Evolutionary conservation across 2,329 filamentous ascomycete species (phyloP).

Genomic region (Paracorniculantispora psalliotae): DNA sequence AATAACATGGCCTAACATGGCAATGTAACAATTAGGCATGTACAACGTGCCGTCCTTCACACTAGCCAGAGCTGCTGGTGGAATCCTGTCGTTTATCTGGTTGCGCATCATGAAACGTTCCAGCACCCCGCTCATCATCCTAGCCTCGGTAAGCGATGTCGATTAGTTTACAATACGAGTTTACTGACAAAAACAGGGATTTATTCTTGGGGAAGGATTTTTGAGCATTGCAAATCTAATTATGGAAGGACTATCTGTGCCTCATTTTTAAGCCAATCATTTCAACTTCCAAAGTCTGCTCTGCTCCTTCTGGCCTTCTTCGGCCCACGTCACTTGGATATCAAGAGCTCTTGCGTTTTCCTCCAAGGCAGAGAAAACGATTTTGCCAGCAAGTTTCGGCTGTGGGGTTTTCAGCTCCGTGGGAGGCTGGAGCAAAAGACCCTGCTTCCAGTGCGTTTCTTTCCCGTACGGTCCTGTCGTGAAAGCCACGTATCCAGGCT

Average conservation of each 20-base stretch:
- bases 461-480: conserved; percentile 75
- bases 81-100: conserved; percentile 74
- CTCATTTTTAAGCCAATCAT: conserved; percentile 32
- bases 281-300: conserved; percentile 49
- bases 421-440: conserved; percentile 64
- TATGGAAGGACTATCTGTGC: conserved; percentile 70
- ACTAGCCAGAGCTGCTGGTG: conserved; percentile 78
- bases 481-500: conserved; percentile 67
- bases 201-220: conserved; percentile 89
- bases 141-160: conserved; percentile 58
- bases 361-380: conserved; percentile 65
- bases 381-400: conserved; percentile 57
- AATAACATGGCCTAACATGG: background rate
- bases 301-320: conserved; percentile 35
- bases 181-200: conserved; percentile 46
- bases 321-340: conserved; percentile 59
- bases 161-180: background rate
- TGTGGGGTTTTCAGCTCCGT: conserved; percentile 45
- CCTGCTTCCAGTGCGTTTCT: conserved; percentile 89
- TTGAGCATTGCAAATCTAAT: conserved; percentile 86
- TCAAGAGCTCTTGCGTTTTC: conserved; percentile 65
- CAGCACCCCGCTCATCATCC: conserved; percentile 78
- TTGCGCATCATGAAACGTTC: conserved; percentile 43
- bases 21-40: conserved; percentile 57
- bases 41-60: conserved; percentile 98